These are phyloP conservation scores for Mortierella sp. DNA, from an alignment of 371 early-diverging fungal genomes.

Conservation along the genomic window DNA sequence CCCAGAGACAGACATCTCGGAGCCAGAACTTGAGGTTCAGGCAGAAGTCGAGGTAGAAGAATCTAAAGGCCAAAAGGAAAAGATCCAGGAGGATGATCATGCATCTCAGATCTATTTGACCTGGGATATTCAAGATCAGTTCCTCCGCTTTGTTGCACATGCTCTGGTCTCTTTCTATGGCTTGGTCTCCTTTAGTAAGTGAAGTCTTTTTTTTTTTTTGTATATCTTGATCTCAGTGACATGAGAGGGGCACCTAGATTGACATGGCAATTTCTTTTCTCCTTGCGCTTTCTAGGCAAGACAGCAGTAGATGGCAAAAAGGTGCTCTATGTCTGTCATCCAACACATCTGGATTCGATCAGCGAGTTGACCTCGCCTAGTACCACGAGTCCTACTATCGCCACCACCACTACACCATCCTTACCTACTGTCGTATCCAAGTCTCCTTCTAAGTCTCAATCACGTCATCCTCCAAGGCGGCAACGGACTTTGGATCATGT, in stretches of 20 bases:
- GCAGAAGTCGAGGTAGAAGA: background rate
- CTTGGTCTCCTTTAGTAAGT: conserved; percentile 51
- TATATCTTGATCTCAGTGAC: background rate
- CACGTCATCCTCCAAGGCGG: conserved; percentile 19
- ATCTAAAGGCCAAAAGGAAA: background rate
- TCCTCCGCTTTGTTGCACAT: conserved; percentile 52
- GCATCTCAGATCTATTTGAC: conserved; percentile 33
- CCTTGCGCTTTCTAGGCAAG: conserved; percentile 20
- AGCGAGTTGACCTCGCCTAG: conserved; percentile 9
- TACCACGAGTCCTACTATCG: background rate
- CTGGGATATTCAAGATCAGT: conserved; percentile 54
- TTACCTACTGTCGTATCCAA: background rate
- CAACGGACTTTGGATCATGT: conserved; percentile 47
- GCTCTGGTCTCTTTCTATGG: conserved; percentile 51
- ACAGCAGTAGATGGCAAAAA: conserved; percentile 49
- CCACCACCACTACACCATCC: background rate
- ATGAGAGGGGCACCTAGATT: no score
- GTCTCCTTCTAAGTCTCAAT: background rate
- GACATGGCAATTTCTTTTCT: background rate
- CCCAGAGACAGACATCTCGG: background rate
- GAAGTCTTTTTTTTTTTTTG: background rate
- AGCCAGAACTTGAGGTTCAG: conserved; percentile 3
- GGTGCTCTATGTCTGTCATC: conserved; percentile 49
- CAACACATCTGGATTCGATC: conserved; percentile 43
- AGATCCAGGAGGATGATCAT: background rate